These are phyloP conservation scores for Wickerhamomyces bovis DNA, from an alignment of 805 yeast species.

Conservation along the genomic window DNA sequence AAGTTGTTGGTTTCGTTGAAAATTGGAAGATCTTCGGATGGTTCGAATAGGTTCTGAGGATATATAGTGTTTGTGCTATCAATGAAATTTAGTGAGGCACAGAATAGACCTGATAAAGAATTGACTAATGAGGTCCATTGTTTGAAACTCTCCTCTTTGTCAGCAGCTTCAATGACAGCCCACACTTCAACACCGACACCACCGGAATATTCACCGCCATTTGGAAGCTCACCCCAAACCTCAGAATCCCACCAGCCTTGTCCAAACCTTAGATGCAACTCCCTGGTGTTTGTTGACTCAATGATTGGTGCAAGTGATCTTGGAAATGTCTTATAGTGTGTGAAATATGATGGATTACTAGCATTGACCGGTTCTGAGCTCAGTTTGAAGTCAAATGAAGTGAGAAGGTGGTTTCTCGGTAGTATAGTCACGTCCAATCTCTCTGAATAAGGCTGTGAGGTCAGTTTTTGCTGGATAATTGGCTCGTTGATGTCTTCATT, in stretches of 20 bases:
- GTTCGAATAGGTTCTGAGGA: slow-evolving; percentile 39
- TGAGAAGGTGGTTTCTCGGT: slow-evolving; percentile 61
- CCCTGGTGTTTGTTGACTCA: slow-evolving; percentile 58
- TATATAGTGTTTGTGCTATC: slow-evolving; percentile 72
- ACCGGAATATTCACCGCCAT: slow-evolving; percentile 66
- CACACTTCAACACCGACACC: slow-evolving; percentile 95
- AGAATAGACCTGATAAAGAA: slow-evolving; percentile 82
- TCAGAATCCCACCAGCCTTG: slow-evolving; percentile 96
- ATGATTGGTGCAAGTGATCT: slow-evolving; percentile 74
- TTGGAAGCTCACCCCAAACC: slow-evolving; percentile 79
- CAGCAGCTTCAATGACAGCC: slow-evolving; percentile 70
- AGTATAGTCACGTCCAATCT: slow-evolving; percentile 58
- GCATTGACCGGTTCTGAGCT: slow-evolving; percentile 41
- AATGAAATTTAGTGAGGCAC: slow-evolving; percentile 90
- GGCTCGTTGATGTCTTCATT: background rate
- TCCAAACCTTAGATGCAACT: slow-evolving; percentile 78
- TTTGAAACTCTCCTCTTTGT: slow-evolving; percentile 45
- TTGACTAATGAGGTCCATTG: slow-evolving; percentile 72
- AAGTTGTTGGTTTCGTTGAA: slow-evolving; percentile 32
- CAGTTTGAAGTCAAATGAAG: slow-evolving; percentile 65
- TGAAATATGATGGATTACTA: slow-evolving; percentile 17
- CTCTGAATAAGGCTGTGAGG: slow-evolving; percentile 48
- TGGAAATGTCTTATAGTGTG: slow-evolving; percentile 70
- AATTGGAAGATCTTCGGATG: slow-evolving; percentile 22
- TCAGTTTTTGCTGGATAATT: background rate